Evolutionary conservation across 768 basidiomycete species (phyloP), one percentile per base, ranked within the genome.

Genomic region (Boletus pseudo-olivaceus): DNA sequence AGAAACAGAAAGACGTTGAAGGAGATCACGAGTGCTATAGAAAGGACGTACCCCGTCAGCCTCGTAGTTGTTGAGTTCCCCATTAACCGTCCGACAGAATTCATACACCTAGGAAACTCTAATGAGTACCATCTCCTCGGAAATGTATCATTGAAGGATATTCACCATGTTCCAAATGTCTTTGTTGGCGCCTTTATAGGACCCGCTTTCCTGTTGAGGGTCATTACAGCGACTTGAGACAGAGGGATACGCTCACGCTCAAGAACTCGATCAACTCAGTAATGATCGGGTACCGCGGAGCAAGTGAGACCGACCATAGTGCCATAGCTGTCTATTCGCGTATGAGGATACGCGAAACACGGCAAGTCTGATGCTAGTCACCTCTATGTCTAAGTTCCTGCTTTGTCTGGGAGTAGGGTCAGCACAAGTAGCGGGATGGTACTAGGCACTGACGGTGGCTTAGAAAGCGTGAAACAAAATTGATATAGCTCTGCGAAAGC

Each of bases 101-200:
- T 91, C 90, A 38, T 84, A 75, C 73, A 88, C 84, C 88, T 91
- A 64, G 7, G 50, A 49, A 49, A 40, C 11, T 19, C 10, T 38
- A 26, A 48, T 56, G 7, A 55, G 44, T 44, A 44, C 12, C 23
- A 23, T 23, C 23, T 19, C 38, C 17, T 27, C 33, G 9, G 11
- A 30, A 29, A 8, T 4, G 20, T 12, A 23, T 41, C 11, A 26
- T 30, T 11, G 17, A 35, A 52, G 26, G 26, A 33, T 32, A 72
- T 77, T 14, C 55, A 88, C 90, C 90, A 93, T 93, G 53, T 71
- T 80, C 91, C 91, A 94, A 9, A 92, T 72, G 70, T 94, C 91
- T 64, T 89, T 89, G 69, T 90, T 93, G 14, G 84, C 82, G 0
- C 85, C 87, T 64, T 85, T 91, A 71, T 89, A 90, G 4, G 73